Evolutionary conservation across 2,329 filamentous ascomycete species (phyloP), one percentile per base, ranked within the genome.

Genomic region (Aspergillus awamori): DNA sequence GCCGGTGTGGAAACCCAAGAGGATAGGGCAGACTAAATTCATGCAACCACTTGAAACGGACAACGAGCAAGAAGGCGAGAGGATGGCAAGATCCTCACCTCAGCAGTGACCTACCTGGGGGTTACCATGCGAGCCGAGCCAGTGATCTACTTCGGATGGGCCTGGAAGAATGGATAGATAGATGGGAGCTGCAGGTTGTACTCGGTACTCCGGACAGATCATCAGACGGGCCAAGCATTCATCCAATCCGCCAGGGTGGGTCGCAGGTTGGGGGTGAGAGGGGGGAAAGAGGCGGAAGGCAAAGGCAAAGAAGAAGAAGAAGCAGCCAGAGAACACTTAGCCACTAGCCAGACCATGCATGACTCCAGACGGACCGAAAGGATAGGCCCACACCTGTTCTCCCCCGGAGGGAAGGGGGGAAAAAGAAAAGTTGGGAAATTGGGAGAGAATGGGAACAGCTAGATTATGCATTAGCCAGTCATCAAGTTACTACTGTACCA

Each of bases 161-260:
- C 10, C 20, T 45, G 22, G 20, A 13, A 36, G 33, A 36, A 13
- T 36, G 33, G 20, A 43, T 43, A 24, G 41, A 45, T 8, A 22
- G 41, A 24, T 45, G 20, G 20, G 33, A 24, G 11, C 41, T 45
- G 41, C 41, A 49, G 26, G 45, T 26, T 26, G 22, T 49, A 49
- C 45, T 49, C 45, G 8, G 45, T 49, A 49, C 22, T 49, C 45
- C 26, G 45, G 22, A 30, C 45, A 49, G 45, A 49, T 49, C 45
- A 49, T 30, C 45, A 49, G 45, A 49, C 15, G 45, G 45, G 45
- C 45, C 45, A 49, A 49, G 45, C 45, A 49, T 26, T 49, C 45
- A 49, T 28, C 26, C 45, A 49, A 49, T 26, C 45, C 45, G 26
- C 24, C 45, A 24, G 26, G 45, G 41, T 30, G 45, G 45, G 45